Base-by-base conservation (phyloP, 805 yeast species). In the Candida caryicola region DNA sequence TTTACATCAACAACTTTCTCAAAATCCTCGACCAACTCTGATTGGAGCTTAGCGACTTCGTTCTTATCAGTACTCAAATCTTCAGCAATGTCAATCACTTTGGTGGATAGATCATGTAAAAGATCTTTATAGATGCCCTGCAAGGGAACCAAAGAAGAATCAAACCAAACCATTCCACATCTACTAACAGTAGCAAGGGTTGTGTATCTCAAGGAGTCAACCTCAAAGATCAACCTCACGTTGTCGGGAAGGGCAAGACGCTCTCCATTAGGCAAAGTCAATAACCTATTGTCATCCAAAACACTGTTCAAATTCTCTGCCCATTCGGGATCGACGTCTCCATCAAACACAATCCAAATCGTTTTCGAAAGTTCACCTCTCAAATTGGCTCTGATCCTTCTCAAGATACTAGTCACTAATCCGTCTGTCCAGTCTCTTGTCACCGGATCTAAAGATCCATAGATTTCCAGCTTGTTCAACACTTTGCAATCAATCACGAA, bases 381-480 rank as follows among this genome's bases (percentile, higher is more conserved):
- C 12, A 74, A 47, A 44, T 81, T 81, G 3, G 71, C 74, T 2
- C 58, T 59, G 0, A 83, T 71, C 36, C 66, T 69, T 45, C 98
- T 66, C 30, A 91, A 51, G 5, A 82, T 71, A 7, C 76, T 58
- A 0, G 95, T 85, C 36, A 90, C 73, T 7, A 90, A 53, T 4
- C 98, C 98, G 60, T 91, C 98, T 1, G 74, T 76, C 97, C 97
- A 91, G 37, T 91, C 97, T 21, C 95, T 64, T 0, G 97, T 89
- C 0, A 86, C 71, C 1, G 73, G 59, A 47, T 90, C 95, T 25
- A 90, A 57, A 2, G 60, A 49, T 1, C 98, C 98, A 55, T 75
- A 86, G 2, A 91, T 59, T 0, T 69, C 64, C 3, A 71, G 77
- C 51, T 90, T 91, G 0, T 77, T 57, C 40, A 86, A 45, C 0